These are phyloP conservation scores for Phaeosphaeria sp. DNA, from an alignment of 2,329 filamentous ascomycete species.

Conservation along the genomic window DNA sequence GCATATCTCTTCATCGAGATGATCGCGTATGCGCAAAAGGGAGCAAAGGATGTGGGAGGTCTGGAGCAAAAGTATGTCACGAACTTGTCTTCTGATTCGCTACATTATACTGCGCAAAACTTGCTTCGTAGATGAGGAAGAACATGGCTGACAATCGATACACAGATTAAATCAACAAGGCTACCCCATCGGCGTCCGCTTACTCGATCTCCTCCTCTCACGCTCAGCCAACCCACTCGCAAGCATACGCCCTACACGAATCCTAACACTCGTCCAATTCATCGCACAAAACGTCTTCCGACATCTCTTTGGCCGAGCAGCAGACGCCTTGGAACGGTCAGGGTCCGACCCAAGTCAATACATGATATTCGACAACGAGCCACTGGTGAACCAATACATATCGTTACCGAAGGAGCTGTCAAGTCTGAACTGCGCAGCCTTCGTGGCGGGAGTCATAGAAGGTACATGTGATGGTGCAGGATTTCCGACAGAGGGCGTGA, in stretches of 20 bases:
- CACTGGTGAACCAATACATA: conserved; percentile 92
- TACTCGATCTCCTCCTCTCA: conserved; percentile 92
- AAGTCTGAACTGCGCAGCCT: conserved; percentile 95
- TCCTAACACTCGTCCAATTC: conserved; percentile 91
- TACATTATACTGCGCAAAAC: background rate
- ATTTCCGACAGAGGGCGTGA: conserved; percentile 82
- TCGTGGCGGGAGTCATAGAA: conserved; percentile 93
- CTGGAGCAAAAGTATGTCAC: conserved; percentile 79
- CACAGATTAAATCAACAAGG: conserved; percentile 85
- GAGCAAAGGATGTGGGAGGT: conserved; percentile 91
- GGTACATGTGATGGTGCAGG: conserved; percentile 93
- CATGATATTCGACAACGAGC: conserved; percentile 99
- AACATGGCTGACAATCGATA: background rate
- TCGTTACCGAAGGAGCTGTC: conserved; percentile 94
- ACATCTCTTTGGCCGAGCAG: conserved; percentile 88
- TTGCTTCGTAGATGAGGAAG: background rate
- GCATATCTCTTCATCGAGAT: conserved; percentile 97
- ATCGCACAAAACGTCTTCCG: conserved; percentile 93
- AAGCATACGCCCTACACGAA: conserved; percentile 76
- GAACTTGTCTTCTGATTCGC: background rate
- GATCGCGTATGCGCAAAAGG: conserved; percentile 90
- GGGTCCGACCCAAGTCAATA: conserved; percentile 90
- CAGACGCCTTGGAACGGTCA: conserved; percentile 91
- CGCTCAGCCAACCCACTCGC: conserved; percentile 58
- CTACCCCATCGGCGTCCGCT: conserved; percentile 90